Evolutionary conservation across 768 basidiomycete genomes (phyloP).

Genomic region (Phaffia australis): DNA sequence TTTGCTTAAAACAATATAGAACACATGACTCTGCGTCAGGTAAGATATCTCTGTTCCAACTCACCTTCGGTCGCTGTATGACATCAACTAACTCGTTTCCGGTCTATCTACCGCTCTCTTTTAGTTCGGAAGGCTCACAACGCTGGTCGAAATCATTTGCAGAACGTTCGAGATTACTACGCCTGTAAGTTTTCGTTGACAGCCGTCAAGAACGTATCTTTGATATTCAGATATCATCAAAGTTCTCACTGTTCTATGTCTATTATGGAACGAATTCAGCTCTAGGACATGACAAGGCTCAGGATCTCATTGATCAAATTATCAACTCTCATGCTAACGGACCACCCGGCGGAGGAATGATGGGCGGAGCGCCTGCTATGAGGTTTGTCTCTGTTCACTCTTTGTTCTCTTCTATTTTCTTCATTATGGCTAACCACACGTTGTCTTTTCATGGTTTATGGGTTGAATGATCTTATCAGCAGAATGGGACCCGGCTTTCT

Average conservation of each 20-base stretch:
- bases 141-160: constrained; percentile 88
- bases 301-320: constrained; percentile 97
- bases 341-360: constrained; percentile 14
- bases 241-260: not conserved
- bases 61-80: not conserved
- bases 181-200: constrained; percentile 51
- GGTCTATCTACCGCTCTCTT: constrained; percentile 24
- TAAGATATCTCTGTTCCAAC: constrained; percentile 35
- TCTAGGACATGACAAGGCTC: constrained; percentile 80
- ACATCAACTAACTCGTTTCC: not conserved
- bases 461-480: not conserved
- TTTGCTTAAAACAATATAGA: not conserved
- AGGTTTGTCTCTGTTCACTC: not conserved
- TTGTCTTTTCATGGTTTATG: not conserved
- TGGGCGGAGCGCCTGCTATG: constrained; percentile 16
- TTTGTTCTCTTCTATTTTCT: not conserved
- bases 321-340: constrained; percentile 63
- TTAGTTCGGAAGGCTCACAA: constrained; percentile 96
- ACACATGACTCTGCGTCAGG: constrained; percentile 92
- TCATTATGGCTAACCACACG: not conserved
- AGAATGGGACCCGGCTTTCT: not conserved
- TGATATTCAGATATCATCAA: not conserved
- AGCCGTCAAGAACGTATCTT: not conserved
- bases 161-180: constrained; percentile 95
- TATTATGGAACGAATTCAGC: constrained; percentile 29